Base-by-base conservation (phyloP, 2,329 filamentous ascomycete genomes). In the Truncatella angustata region DNA sequence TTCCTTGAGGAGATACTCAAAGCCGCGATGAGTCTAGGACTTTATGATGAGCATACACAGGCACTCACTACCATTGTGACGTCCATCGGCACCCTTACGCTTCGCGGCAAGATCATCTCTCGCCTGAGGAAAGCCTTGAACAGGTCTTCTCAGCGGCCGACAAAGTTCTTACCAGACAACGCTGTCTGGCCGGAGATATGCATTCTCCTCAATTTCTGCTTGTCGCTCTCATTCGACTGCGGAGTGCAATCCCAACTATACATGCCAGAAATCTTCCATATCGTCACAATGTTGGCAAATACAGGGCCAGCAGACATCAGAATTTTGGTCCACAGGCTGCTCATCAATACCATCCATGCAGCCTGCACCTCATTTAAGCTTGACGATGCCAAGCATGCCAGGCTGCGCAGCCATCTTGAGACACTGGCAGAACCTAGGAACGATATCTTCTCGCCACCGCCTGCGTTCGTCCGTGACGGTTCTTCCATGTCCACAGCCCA, bases 241-340 rank as follows among this genome's bases (percentile, higher is more conserved):
- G 81, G 84, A 20, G 77, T 85, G 12, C 85, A 88, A 65, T 79
- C 84, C 4, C 85, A 88, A 64, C 73, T 87, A 40, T 88, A 83
- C 58, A 70, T 88, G 5, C 85, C 85, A 0, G 85, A 88, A 63
- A 75, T 88, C 42, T 88, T 88, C 63, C 85, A 88, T 66, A 75
- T 88, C 45, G 82, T 87, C 53, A 87, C 85, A 0, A 87, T 88
- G 82, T 73, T 88, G 23, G 81, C 83, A 32, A 87, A 87, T 59
- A 87, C 81, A 1, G 85, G 85, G 5, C 68, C 76, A 10, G 68
- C 76, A 9, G 79, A 82, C 10, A 73, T 86, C 5, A 77, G 84
- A 44, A 66, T 78, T 6, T 71, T 82, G 18, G 82, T 88, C 3
- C 84, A 87, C 62, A 77, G 81, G 49, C 70, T 88, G 10, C 70